Evolutionary conservation across 306 rosid species (phyloP).

Genomic region (Cicer pinnatifidum): DNA sequence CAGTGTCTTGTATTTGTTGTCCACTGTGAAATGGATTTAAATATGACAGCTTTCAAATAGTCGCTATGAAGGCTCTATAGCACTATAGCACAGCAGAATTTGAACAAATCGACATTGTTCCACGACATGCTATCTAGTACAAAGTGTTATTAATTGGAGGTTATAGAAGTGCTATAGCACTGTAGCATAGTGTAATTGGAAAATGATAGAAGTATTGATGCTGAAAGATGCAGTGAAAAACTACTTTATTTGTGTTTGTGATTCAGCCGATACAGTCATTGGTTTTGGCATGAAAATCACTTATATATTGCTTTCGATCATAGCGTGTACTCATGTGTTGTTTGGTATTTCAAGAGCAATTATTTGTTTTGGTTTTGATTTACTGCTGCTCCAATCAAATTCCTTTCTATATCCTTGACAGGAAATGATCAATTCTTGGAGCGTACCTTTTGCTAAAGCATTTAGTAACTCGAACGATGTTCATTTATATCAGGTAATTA

Average conservation of each 20-base stretch:
- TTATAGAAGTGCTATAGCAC: too few relatives aligned
- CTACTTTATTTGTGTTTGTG: slow-evolving; percentile 25
- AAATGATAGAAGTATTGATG: slow-evolving; percentile 19
- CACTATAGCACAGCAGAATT: too few relatives aligned
- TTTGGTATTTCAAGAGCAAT: background rate
- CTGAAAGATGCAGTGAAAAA: slow-evolving; percentile 17
- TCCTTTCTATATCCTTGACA: slow-evolving; percentile 48
- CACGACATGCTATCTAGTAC: too few relatives aligned
- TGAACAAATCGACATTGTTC: too few relatives aligned
- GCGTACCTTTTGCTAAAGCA: slow-evolving; percentile 61
- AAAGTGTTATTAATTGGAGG: too few relatives aligned
- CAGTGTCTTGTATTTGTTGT: slow-evolving; percentile 12
- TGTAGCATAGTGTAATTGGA: background rate
- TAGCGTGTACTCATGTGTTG: slow-evolving; percentile 16
- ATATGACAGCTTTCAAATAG: background rate
- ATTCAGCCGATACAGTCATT: slow-evolving; percentile 17
- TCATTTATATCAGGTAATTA: slow-evolving; percentile 68
- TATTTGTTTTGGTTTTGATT: slow-evolving; percentile 38
- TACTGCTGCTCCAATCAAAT: slow-evolving; percentile 34
- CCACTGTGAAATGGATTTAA: slow-evolving; percentile 15
- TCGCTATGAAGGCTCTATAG: too few relatives aligned
- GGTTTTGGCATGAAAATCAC: background rate
- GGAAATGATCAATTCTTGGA: slow-evolving; percentile 87
- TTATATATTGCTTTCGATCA: slow-evolving; percentile 21
- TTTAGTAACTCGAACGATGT: slow-evolving; percentile 58